phyloP scores from a whole-genome alignment of 2,329 filamentous ascomycete genomes.

The Laburnicola sp. region DNA sequence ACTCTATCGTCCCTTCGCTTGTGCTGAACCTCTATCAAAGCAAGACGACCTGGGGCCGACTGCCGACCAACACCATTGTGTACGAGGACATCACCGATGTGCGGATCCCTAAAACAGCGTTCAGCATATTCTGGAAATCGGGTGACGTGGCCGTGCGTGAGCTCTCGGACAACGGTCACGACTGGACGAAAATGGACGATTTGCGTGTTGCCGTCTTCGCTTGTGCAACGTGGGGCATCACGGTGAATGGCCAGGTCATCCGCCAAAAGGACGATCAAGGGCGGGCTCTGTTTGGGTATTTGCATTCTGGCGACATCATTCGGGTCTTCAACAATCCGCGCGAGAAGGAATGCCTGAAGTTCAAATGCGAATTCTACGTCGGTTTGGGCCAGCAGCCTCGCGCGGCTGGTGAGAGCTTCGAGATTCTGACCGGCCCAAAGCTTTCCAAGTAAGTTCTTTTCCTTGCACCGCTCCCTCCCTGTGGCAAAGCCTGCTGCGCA shows the following conservation, averaged over 20 bases:
- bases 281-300: slow-evolving; percentile 62
- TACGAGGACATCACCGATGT: slow-evolving; percentile 66
- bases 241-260: slow-evolving; percentile 72
- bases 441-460: slow-evolving; percentile 7
- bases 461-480: not conserved
- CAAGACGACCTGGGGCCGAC: slow-evolving; percentile 77
- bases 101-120: slow-evolving; percentile 78
- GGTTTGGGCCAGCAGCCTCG: slow-evolving; percentile 42
- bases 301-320: slow-evolving; percentile 78
- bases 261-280: slow-evolving; percentile 57
- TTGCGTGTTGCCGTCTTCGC: slow-evolving; percentile 75
- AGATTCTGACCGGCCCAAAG: slow-evolving; percentile 20
- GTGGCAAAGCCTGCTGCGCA: not conserved
- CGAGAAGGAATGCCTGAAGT: slow-evolving; percentile 43
- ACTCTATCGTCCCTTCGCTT: slow-evolving; percentile 67
- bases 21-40: slow-evolving; percentile 66
- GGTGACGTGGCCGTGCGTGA: slow-evolving; percentile 65
- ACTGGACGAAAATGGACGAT: slow-evolving; percentile 57
- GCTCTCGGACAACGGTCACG: slow-evolving; percentile 51
- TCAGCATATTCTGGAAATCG: slow-evolving; percentile 64
- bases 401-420: slow-evolving; percentile 31
- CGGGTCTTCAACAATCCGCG: slow-evolving; percentile 65
- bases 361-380: slow-evolving; percentile 49
- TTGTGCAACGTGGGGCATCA: slow-evolving; percentile 74
- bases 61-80: slow-evolving; percentile 66